Percentiles rank a stretch among this genome's conserved stretches.
Conservation (phyloP, 2,329 filamentous ascomycete genomes). For the Exserohilum rostratum region DNA sequence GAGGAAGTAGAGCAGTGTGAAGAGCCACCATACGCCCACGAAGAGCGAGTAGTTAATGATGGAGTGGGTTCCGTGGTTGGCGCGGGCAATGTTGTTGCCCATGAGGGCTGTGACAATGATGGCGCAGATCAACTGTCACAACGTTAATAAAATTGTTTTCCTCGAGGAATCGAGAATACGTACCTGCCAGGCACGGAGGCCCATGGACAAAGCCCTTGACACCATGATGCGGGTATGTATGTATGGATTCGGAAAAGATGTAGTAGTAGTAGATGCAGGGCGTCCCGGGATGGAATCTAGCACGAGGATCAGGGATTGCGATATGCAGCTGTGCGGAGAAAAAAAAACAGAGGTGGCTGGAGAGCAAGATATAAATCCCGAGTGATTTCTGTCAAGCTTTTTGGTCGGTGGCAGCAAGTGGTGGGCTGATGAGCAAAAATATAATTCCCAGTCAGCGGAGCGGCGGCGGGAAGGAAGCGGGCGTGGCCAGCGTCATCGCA, state of each 20-base stretch:
- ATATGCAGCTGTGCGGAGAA: not conserved
- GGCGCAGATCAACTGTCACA: constrained; percentile 62
- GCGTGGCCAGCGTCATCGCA: constrained; percentile 23
- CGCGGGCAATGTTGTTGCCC: constrained; percentile 66
- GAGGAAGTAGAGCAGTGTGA: constrained; percentile 68
- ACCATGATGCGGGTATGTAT: constrained; percentile 44
- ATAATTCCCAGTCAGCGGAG: constrained; percentile 22
- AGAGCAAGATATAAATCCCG: constrained; percentile 7
- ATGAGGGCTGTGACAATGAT: constrained; percentile 66
- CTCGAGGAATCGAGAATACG: constrained; percentile 4
- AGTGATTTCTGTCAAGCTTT: not conserved
- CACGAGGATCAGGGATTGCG: constrained; percentile 20
- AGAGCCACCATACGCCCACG: constrained; percentile 68
- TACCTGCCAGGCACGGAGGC: constrained; percentile 52
- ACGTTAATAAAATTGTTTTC: not conserved
- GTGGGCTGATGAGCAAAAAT: constrained; percentile 17
- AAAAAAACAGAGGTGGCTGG: too few relatives aligned
- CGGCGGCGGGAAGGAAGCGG: constrained; percentile 14
- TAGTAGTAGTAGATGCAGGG: constrained; percentile 4
- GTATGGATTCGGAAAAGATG: constrained; percentile 7
- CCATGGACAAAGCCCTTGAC: constrained; percentile 48
- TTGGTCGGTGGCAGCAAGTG: not conserved
- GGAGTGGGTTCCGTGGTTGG: constrained; percentile 60
- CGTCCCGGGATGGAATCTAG: constrained; percentile 4
- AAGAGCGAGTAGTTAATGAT: constrained; percentile 72